Percentiles rank a stretch among this genome's conserved stretches.
phyloP scores from a whole-genome alignment of 2,329 filamentous ascomycete species.

The Colletotrichum melonis region DNA sequence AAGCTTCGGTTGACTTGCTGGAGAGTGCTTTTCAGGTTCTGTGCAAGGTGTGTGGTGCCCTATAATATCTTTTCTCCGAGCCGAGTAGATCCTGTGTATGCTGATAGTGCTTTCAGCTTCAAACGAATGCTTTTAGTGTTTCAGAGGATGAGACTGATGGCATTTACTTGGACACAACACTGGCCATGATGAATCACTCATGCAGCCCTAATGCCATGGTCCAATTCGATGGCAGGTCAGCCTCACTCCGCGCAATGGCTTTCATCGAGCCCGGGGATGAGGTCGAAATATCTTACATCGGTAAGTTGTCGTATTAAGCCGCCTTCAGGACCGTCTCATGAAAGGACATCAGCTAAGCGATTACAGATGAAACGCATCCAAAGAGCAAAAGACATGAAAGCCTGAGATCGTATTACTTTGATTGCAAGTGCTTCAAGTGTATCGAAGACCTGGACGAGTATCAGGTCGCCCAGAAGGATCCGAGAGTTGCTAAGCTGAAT shows the following conservation, averaged over 20 bases:
- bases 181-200: conserved; percentile 73
- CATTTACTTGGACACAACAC: conserved; percentile 65
- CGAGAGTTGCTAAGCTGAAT: conserved; percentile 55
- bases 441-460: conserved; percentile 64
- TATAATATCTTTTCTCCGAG: background rate
- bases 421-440: conserved; percentile 63
- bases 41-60: conserved; percentile 60
- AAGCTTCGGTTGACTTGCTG: conserved; percentile 54
- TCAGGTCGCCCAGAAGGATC: conserved; percentile 56
- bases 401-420: conserved; percentile 63
- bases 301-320: conserved; percentile 46
- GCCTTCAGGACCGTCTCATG: background rate
- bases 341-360: background rate
- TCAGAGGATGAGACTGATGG: conserved; percentile 60
- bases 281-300: conserved; percentile 72
- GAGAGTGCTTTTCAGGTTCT: conserved; percentile 55
- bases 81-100: background rate
- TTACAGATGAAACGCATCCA: conserved; percentile 60
- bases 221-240: conserved; percentile 63
- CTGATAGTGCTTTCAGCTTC: conserved; percentile 55
- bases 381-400: conserved; percentile 53
- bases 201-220: conserved; percentile 71
- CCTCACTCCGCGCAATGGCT: conserved; percentile 61
- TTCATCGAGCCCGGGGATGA: conserved; percentile 64
- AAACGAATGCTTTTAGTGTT: conserved; percentile 72